Conservation (phyloP, 176 grass and related monocot species). For the Oryza meyeriana region DNA sequence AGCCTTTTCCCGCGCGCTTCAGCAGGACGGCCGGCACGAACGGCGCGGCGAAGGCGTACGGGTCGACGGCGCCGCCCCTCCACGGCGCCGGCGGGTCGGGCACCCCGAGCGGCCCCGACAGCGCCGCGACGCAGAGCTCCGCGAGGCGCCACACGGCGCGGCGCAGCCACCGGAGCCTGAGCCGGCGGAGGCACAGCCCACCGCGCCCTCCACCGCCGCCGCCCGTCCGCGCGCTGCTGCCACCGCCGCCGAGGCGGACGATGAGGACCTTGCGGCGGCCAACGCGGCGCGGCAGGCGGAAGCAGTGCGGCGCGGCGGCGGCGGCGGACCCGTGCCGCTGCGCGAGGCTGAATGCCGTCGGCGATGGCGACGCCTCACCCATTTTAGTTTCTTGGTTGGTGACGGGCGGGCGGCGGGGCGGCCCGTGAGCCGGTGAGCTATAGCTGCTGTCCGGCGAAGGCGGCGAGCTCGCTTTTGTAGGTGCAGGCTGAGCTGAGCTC, state of each 20-base stretch:
- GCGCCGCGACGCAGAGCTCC: conserved; percentile 28
- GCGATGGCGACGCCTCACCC: conserved; percentile 19
- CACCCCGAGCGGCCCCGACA: conserved; percentile 5
- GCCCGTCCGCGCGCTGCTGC: not conserved
- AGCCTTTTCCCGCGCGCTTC: not conserved
- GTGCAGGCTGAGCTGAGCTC: not conserved
- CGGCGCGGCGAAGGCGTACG: conserved; percentile 47
- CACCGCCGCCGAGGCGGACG: conserved; percentile 40
- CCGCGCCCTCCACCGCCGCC: not conserved
- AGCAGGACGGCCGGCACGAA: conserved; percentile 45
- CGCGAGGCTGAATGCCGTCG: not conserved
- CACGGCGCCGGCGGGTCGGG: conserved; percentile 10
- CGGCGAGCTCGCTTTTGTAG: not conserved
- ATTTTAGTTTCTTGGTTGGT: not conserved
- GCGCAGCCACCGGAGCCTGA: conserved; percentile 29
- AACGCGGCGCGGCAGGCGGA: conserved; percentile 34
- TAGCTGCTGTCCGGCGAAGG: not conserved
- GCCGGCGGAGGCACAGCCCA: not conserved
- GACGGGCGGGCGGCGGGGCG: too few relatives aligned
- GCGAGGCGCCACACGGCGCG: conserved; percentile 39
- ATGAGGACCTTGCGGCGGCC: conserved; percentile 44
- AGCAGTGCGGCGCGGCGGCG: not conserved
- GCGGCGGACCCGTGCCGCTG: not conserved
- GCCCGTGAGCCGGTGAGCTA: too few relatives aligned
- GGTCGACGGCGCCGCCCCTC: conserved; percentile 17